Base-by-base conservation (phyloP, 257 asterid genomes). In the Ehretia macrophylla region DNA sequence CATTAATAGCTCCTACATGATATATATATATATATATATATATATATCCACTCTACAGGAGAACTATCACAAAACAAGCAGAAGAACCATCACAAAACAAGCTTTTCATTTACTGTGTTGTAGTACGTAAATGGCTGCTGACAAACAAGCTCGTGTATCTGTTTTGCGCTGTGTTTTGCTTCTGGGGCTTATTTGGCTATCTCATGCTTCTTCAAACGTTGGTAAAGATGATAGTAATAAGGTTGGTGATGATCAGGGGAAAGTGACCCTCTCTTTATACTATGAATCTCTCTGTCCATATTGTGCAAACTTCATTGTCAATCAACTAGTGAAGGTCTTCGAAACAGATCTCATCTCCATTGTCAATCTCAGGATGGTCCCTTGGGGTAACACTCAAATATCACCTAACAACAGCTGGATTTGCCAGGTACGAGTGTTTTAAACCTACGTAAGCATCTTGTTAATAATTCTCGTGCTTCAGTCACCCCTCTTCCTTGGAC, bases 301-400 rank as follows among this genome's bases (percentile, higher is more conserved):
- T n/a, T 88, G 95, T 51, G 95, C 98, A 23, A 68, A 68, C 68
- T 91, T 91, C 88, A 91, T 88, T 10, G 95, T 85, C 49, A 79
- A 82, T 61, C 72, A 84, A 48, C 80, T 91, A 39, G 74, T 71
- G 50, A 85, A 79, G 76, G 57, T 88, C 52, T 81, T 91, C 20
- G 58, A 79, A 71, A 83, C 95, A 39, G 95, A 85, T 83, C 88
- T 91, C 64, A 56, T 70, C 72, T 68, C 76, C 72, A 56, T 84
- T 37, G 93, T 91, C 62, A 68, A 82, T 72, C 88, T 91, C 78
- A 76, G 90, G 71, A 79, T 91, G 11, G 67, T 91, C 55, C 98
- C 98, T 44, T 91, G 98, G 98, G 98, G 98, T 48, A 91, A 91
- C 79, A 79, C 98, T 52, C 78, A 69, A 40, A 72, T 88, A 60